Evolutionary conservation across 352 stramenopile species (phyloP), one percentile per base, ranked within the genome.

Genomic region (Thraustotheca clavata): DNA sequence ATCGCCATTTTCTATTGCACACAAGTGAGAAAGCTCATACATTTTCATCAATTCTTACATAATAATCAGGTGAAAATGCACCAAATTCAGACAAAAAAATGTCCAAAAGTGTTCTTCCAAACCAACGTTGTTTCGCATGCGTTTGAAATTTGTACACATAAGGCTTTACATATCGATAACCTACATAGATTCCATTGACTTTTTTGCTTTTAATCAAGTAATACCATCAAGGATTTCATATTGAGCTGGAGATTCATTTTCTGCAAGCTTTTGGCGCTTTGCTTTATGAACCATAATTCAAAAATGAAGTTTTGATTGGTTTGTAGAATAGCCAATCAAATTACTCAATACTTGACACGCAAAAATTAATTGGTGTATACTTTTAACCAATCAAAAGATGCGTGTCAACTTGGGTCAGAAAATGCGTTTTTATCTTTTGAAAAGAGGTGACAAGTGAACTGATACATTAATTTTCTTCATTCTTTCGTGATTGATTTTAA

Each of bases 101-200:
- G 69, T 96, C 86, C 22, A 98, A 63, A 50, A 98, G 71, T 60
- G 89, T 76, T n/a, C 83, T 78, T 2, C 79, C 76, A 50, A 97
- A 81, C 96, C 96, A 99, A 38, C 96, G 84, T 71, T 86, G 73
- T 67, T 99, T 99, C 54, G 95, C 93, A 73, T 93, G 91, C 31
- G 93, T 98, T 34, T 85, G 76, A 74, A 98, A 99, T 62, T 96
- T 91, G 69, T 97, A 98, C 54, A 96, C 83, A 72, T 99, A 99
- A 14, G 96, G 95, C 75, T 88, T 77, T 26, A 96, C 84, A 62
- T 89, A 75, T 27, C 86, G 78, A 63, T 91, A 92, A 2, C 83
- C 86, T 93, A 55, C 38, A 31, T 33, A 24, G n/a, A 0, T 1
- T 55, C 38, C 29, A 20, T 48, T 24, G 9, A 24, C 16, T n/a